phyloP scores from a whole-genome alignment of 2,329 filamentous ascomycete species.

The Pseudogymnoascus sp. region DNA sequence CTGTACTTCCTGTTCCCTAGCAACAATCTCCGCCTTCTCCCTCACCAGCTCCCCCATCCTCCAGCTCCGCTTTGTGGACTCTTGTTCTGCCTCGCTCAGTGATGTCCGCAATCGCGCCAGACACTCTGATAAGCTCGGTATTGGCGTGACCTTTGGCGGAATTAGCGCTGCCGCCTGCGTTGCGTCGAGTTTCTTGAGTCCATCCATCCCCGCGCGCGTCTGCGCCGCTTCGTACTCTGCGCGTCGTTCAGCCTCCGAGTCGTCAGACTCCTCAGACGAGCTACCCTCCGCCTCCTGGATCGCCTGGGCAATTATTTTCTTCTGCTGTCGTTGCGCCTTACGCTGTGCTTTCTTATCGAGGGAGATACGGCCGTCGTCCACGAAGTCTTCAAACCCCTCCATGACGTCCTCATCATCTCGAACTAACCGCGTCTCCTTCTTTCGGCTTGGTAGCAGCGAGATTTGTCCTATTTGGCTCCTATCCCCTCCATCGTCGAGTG shows the following conservation, averaged over 20 bases:
- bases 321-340: conserved; percentile 56
- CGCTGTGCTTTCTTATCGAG: conserved; percentile 71
- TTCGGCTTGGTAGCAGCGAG: conserved; percentile 41
- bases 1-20: conserved; percentile 72
- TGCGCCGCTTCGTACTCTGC: conserved; percentile 84
- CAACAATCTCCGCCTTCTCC: conserved; percentile 60
- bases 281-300: conserved; percentile 70
- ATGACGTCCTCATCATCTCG: conserved; percentile 85
- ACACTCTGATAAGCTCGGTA: conserved; percentile 64
- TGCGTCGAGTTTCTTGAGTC: conserved; percentile 40
- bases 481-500: conserved; percentile 51
- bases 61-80: conserved; percentile 50
- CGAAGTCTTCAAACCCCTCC: conserved; percentile 88
- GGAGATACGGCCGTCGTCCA: conserved; percentile 72
- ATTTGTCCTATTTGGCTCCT: conserved; percentile 12
- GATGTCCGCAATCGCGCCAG: conserved; percentile 54
- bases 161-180: conserved; percentile 43
- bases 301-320: conserved; percentile 71
- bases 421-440: conserved; percentile 66
- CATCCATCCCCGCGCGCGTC: conserved; percentile 78
- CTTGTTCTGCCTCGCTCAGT: conserved; percentile 53
- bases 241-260: conserved; percentile 61
- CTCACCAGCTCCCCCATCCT: conserved; percentile 57
- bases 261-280: conserved; percentile 54
- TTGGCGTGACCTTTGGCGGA: conserved; percentile 65